Conservation (phyloP, 2,329 filamentous ascomycete genomes). For the Aaosphaeria arxii region DNA sequence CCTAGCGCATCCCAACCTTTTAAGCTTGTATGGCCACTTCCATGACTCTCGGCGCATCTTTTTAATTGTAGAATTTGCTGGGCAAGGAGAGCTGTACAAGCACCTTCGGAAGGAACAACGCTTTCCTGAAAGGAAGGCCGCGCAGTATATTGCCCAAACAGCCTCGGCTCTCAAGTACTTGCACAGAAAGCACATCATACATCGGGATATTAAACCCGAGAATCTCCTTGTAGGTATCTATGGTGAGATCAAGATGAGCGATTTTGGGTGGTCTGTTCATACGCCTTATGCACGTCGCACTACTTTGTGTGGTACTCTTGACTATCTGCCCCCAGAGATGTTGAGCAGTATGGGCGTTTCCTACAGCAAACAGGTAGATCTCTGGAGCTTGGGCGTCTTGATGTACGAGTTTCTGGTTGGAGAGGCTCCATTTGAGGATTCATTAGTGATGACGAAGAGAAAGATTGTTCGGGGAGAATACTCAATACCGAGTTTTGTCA, state of each 20-base stretch:
- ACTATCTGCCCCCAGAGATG: slow-evolving; percentile 99
- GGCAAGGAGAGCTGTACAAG: slow-evolving; percentile 85
- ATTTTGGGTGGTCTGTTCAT: slow-evolving; percentile 98
- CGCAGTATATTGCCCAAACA: slow-evolving; percentile 87
- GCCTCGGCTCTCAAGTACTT: slow-evolving; percentile 85
- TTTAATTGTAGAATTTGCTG: slow-evolving; percentile 84
- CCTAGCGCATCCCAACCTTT: slow-evolving; percentile 79
- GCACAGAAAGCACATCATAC: slow-evolving; percentile 96
- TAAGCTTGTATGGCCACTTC: slow-evolving; percentile 82
- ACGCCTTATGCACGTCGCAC: slow-evolving; percentile 90
- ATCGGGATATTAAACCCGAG: slow-evolving; percentile 95
- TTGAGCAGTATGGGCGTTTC: slow-evolving; percentile 80
- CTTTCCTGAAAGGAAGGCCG: slow-evolving; percentile 83
- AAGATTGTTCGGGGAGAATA: slow-evolving; percentile 88
- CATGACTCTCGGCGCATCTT: slow-evolving; percentile 87
- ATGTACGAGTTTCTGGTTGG: slow-evolving; percentile 96
- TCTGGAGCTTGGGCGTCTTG: slow-evolving; percentile 93
- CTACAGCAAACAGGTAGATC: slow-evolving; percentile 92
- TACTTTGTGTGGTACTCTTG: slow-evolving; percentile 95
- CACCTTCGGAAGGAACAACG: slow-evolving; percentile 73
- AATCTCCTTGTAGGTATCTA: slow-evolving; percentile 96
- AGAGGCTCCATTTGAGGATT: slow-evolving; percentile 96
- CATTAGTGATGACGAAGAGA: slow-evolving; percentile 87
- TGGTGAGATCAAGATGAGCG: slow-evolving; percentile 96
- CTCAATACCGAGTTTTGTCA: slow-evolving; percentile 87